Evolutionary conservation across 2,329 filamentous ascomycete species (phyloP), one percentile per base, ranked within the genome.

Genomic region (Fusarium graminum): DNA sequence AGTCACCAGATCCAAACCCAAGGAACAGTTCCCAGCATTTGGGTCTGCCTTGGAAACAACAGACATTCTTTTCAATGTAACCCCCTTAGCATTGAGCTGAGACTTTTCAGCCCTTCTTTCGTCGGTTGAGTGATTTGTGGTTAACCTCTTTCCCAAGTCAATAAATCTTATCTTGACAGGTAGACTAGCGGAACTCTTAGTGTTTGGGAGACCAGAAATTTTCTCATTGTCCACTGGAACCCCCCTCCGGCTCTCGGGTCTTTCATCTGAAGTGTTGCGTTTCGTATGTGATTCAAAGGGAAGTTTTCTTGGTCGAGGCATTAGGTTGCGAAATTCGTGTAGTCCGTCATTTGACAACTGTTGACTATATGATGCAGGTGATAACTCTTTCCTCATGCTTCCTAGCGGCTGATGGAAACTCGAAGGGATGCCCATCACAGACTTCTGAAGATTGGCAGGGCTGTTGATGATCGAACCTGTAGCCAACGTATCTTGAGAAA

Each of bases 221-320:
- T 25, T 38, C 4, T 16, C 17, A 29, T 7, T 17, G 9, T 44
- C 29, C 12, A 30, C 7, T 40, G 14, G 25, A 10, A n/a, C 26
- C 36, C 32, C 30, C 36, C 9, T 26, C 38, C 39, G 19, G 29
- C 16, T 26, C 22, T 17, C 19, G 34, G 34, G n/a, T 8, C 38
- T 42, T 41, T 30, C 32, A 19, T 19, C 17, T 28, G 43, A 17
- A 28, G 26, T 41, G 8, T 17, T 12, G 34, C 13, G 36, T 22
- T 59, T 68, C 17, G 47, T 9, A 4, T 32, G 17, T 16, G 55
- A 44, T 32, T 51, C 52, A 41, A 76, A 77, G 4, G 76, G 76
- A 12, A 78, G 70, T 12, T 68, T 65, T 17, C 76, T 74, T 40
- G 74, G 75, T 14, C 41, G 70, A 5, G 76, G 76, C 73, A 78